Conservation (phyloP, 2,329 filamentous ascomycete genomes). For the Emydomyces testavorans region DNA sequence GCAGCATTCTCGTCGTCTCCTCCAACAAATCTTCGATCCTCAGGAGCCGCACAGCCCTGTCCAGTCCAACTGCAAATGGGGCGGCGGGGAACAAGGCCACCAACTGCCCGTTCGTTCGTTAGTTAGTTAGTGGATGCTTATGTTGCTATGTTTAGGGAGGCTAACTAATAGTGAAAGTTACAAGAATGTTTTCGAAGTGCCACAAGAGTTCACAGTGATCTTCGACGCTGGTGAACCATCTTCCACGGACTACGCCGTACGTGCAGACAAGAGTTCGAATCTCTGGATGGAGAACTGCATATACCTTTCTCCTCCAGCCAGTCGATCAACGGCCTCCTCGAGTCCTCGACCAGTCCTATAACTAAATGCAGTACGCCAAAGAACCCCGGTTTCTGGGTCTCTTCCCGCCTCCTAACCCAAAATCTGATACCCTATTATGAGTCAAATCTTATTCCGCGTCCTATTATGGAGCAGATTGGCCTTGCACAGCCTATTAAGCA, state of each 20-base stretch:
- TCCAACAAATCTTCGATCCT: background rate
- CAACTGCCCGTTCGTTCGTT: too few relatives aligned
- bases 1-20: background rate
- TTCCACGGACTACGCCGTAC: background rate
- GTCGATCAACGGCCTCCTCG: background rate
- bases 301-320: background rate
- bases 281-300: background rate
- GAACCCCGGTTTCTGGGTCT: conserved; percentile 4
- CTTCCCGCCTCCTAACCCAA: conserved; percentile 6
- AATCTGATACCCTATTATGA: background rate
- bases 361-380: too few relatives aligned
- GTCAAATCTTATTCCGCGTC: background rate
- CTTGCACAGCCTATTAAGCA: too few relatives aligned
- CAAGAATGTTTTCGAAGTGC: background rate
- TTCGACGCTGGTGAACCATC: too few relatives aligned
- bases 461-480: too few relatives aligned
- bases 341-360: background rate
- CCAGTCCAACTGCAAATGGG: background rate
- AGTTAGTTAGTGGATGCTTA: background rate
- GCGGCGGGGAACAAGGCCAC: too few relatives aligned
- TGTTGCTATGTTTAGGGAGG: conserved; percentile 9
- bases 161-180: too few relatives aligned
- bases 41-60: conserved; percentile 12
- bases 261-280: background rate
- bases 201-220: background rate